Percentiles rank a stretch among this genome's conserved stretches.
Evolutionary conservation across 2,329 filamentous ascomycete genomes (phyloP).

Genomic region (Myriosclerotinia scirpicola): DNA sequence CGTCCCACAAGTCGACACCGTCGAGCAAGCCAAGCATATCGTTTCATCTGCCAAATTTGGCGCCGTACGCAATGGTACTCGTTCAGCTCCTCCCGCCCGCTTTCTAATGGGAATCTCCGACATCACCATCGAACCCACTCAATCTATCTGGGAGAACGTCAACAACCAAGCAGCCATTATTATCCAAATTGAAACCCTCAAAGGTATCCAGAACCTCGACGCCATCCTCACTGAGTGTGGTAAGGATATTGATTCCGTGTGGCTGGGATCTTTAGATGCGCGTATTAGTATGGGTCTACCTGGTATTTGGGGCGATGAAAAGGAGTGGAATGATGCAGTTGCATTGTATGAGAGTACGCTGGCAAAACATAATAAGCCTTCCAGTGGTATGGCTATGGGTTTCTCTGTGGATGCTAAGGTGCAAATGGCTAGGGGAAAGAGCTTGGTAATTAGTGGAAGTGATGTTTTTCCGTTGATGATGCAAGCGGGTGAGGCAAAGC

Average conservation of each 20-base stretch:
- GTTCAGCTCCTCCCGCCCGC: slow-evolving; percentile 49
- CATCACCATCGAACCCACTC: slow-evolving; percentile 37
- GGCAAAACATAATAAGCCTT: slow-evolving; percentile 50
- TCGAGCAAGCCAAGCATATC: slow-evolving; percentile 48
- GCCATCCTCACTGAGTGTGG: slow-evolving; percentile 49
- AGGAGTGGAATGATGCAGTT: slow-evolving; percentile 45
- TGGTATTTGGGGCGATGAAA: slow-evolving; percentile 42
- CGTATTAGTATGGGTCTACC: slow-evolving; percentile 48
- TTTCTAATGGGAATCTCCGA: slow-evolving; percentile 46
- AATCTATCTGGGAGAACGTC: slow-evolving; percentile 44
- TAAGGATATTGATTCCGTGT: slow-evolving; percentile 48
- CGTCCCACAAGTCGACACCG: slow-evolving; percentile 50
- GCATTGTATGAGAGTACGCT: slow-evolving; percentile 44
- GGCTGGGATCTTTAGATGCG: slow-evolving; percentile 48
- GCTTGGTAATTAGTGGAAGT: slow-evolving; percentile 28
- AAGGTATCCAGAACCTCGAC: slow-evolving; percentile 50
- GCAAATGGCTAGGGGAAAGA: slow-evolving; percentile 31
- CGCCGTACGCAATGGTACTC: slow-evolving; percentile 43
- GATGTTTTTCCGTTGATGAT: slow-evolving; percentile 28
- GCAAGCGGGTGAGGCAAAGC: not conserved
- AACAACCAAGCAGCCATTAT: slow-evolving; percentile 51
- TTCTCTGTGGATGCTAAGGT: slow-evolving; percentile 27
- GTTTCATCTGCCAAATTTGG: slow-evolving; percentile 49
- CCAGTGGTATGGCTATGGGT: slow-evolving; percentile 33
- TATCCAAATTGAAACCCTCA: slow-evolving; percentile 49